phyloP scores from a whole-genome alignment of 306 rosid genomes.

The Prunus padus region DNA sequence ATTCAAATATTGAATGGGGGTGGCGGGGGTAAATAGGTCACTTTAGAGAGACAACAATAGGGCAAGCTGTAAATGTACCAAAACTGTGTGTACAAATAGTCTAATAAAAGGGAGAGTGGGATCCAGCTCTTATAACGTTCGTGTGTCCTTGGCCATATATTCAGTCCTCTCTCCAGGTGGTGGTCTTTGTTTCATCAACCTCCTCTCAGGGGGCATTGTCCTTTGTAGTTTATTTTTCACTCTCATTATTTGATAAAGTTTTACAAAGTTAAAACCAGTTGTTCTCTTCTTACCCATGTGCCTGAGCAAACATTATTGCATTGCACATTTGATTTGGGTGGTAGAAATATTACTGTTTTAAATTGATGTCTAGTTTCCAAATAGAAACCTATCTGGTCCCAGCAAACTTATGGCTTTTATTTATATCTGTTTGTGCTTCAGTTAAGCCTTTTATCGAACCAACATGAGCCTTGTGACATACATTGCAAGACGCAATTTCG shows the following conservation, averaged over 20 bases:
- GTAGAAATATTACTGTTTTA: background rate
- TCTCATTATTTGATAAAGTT: background rate
- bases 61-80: slow-evolving; percentile 1
- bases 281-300: background rate
- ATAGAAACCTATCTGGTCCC: background rate
- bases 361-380: background rate
- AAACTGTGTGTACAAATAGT: slow-evolving; percentile 22
- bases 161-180: slow-evolving; percentile 21
- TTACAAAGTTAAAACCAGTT: background rate
- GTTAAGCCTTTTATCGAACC: slow-evolving; percentile 1
- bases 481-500: background rate
- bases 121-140: slow-evolving; percentile 24
- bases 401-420: background rate
- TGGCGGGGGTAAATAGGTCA: background rate
- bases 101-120: background rate
- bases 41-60: slow-evolving; percentile 8
- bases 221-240: background rate
- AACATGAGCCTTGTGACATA: slow-evolving; percentile 10
- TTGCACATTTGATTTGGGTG: background rate
- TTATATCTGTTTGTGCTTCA: background rate
- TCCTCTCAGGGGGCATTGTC: background rate
- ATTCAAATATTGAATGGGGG: background rate
- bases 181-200: slow-evolving; percentile 24
- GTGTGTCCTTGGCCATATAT: slow-evolving; percentile 5
- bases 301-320: background rate